Base-by-base conservation (phyloP, 108 stramenopile genomes). In the Cyclotella atomus region DNA sequence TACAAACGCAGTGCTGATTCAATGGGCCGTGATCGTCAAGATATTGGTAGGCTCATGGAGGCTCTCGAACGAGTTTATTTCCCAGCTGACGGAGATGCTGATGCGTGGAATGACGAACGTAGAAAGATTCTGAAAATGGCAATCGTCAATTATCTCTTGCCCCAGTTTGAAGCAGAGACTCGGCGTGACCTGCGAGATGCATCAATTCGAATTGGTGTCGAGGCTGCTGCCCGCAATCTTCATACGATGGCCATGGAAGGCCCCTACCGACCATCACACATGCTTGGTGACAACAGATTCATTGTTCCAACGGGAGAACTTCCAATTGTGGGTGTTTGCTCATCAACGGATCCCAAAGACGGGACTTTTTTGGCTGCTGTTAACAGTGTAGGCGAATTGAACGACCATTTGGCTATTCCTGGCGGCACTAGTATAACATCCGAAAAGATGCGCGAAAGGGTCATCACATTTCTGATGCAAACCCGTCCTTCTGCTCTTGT, bases 161-260 rank as follows among this genome's bases (percentile, higher is more conserved):
- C 95, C 2, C 84, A 89, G 50, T 91, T 96, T 63, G 95, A 96
- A 73, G 71, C 80, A 10, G 95, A 96, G 59, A 83, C 83, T 15
- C 83, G 87, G 21, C 84, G 87, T 35, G 92, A 96, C 57, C 64
- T 96, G 12, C 55, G 76, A 28, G 89, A 93, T 63, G 87, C 83
- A 10, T 85, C 92, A 6, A 82, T 75, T 45, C 81, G 88, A 46
- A 62, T 88, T 21, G 95, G 91, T 24, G 85, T 92, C 0, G 75
- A 76, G 34, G 86, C 82, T 44, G 91, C 95, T 28, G 87, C 85
- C 29, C 85, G 87, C 55, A 88, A 81, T 65, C 79, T 96, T 15
- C 79, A 77, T 30, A 59, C 76, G 53, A 87, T 96, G 88, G 92
- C 95, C 47, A 92, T 96, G 90, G 91, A 90, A 74, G 95, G 95